Conservation (phyloP, 1,284 basidiomycete genomes). For the Trametes versicolor region DNA sequence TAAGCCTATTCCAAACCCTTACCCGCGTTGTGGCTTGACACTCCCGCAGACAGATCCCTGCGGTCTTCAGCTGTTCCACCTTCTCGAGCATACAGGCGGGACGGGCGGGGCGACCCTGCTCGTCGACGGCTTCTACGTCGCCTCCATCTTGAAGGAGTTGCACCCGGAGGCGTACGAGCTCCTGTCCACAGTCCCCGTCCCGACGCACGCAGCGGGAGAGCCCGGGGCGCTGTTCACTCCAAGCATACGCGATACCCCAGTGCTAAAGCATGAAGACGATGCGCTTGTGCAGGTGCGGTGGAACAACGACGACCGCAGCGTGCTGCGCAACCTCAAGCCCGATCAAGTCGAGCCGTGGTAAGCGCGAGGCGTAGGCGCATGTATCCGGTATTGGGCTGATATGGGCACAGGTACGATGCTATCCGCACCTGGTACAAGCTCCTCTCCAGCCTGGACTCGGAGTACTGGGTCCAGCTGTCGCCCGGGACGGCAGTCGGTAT, state of each 20-base stretch:
- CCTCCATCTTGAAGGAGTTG: constrained; percentile 78
- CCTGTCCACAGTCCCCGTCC: constrained; percentile 76
- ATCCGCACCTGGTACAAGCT: constrained; percentile 83
- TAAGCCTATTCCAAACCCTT: constrained; percentile 44
- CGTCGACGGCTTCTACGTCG: constrained; percentile 95
- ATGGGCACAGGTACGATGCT: constrained; percentile 77
- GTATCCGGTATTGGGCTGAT: not conserved
- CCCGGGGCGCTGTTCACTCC: constrained; percentile 71
- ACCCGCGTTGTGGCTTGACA: not conserved
- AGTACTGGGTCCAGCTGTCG: constrained; percentile 91
- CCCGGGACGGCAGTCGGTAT: constrained; percentile 88
- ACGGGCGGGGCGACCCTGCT: constrained; percentile 89
- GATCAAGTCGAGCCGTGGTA: constrained; percentile 78
- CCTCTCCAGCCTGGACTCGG: constrained; percentile 82
- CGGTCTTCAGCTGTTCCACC: constrained; percentile 95
- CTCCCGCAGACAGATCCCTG: constrained; percentile 86
- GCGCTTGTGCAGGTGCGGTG: constrained; percentile 86
- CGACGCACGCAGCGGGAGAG: constrained; percentile 92
- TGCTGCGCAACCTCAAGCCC: constrained; percentile 69
- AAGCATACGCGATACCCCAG: constrained; percentile 65
- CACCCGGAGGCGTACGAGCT: constrained; percentile 80
- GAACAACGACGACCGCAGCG: constrained; percentile 96
- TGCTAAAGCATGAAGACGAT: constrained; percentile 77
- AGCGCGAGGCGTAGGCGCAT: constrained; percentile 29
- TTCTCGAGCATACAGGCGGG: constrained; percentile 87